phyloP scores from a whole-genome alignment of 345 rosid species.

The Adansonia digitata region DNA sequence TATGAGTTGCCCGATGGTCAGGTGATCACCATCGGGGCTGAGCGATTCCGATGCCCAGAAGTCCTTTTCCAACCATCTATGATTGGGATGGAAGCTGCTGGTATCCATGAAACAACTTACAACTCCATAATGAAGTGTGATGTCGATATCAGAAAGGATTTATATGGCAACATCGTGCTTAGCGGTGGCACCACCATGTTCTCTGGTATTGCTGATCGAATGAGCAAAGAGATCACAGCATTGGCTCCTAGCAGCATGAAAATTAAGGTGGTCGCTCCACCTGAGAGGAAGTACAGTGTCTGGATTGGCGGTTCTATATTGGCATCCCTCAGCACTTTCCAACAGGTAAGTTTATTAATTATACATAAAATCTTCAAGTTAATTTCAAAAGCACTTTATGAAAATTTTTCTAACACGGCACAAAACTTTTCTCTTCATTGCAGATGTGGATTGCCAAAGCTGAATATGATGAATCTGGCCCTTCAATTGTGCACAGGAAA shows the following conservation, averaged over 20 bases:
- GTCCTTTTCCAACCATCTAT: constrained; percentile 7
- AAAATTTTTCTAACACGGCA: background rate
- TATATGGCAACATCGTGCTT: constrained; percentile 8
- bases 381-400: background rate
- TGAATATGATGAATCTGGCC: constrained; percentile 3
- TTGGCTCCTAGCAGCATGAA: constrained; percentile 11
- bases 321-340: constrained; percentile 10
- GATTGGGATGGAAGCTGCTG: constrained; percentile 9
- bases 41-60: constrained; percentile 8
- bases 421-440: background rate
- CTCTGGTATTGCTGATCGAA: constrained; percentile 3
- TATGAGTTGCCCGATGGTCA: constrained; percentile 8
- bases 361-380: background rate
- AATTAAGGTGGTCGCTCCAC: constrained; percentile 9
- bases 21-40: constrained; percentile 1
- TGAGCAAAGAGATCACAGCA: constrained; percentile 11
- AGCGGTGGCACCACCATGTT: constrained; percentile 12
- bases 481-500: constrained; percentile 3
- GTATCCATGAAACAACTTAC: constrained; percentile 10
- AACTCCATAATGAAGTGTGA: constrained; percentile 12
- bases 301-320: constrained; percentile 10
- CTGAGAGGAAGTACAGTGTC: constrained; percentile 6
- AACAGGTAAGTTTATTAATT: background rate
- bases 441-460: constrained; percentile 4
- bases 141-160: constrained; percentile 7